These are phyloP conservation scores for Psilocybe tampanensis DNA, from an alignment of 768 basidiomycete species.

Conservation along the genomic window DNA sequence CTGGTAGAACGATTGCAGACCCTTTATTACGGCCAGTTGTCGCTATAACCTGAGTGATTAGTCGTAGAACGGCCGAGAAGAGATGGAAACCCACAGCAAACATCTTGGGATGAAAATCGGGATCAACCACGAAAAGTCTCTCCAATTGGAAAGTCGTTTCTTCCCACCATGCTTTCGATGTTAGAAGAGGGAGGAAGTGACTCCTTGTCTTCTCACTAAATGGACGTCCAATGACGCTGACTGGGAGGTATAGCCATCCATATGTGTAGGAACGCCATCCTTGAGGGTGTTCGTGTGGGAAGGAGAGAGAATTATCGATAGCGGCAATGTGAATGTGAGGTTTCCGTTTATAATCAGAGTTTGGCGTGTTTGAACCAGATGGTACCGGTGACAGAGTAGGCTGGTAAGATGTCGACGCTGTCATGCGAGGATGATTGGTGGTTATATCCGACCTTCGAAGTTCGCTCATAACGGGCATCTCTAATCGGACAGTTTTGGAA, in stretches of 20 bases:
- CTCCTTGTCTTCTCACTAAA: constrained; percentile 83
- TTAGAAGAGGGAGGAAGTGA: constrained; percentile 81
- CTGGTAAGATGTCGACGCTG: constrained; percentile 39
- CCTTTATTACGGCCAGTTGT: constrained; percentile 92
- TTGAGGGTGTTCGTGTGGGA: constrained; percentile 88
- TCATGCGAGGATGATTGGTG: constrained; percentile 38
- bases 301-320: constrained; percentile 91
- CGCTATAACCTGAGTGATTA: constrained; percentile 43
- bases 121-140: constrained; percentile 78
- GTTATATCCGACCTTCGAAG: constrained; percentile 50
- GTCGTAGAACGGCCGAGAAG: constrained; percentile 1
- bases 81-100: constrained; percentile 56
- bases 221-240: constrained; percentile 81
- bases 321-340: constrained; percentile 92
- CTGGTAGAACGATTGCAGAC: constrained; percentile 20
- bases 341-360: constrained; percentile 54
- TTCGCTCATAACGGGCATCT: constrained; percentile 78
- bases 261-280: constrained; percentile 83
- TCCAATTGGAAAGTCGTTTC: constrained; percentile 80
- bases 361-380: constrained; percentile 36
- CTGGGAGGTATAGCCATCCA: constrained; percentile 87
- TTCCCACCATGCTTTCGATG: constrained; percentile 89
- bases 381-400: constrained; percentile 37
- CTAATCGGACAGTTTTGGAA: constrained; percentile 61
- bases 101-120: constrained; percentile 91